Evolutionary conservation across 1,284 basidiomycete genomes (phyloP), one percentile per base, ranked within the genome.

Genomic region (Sparassis latifolia): DNA sequence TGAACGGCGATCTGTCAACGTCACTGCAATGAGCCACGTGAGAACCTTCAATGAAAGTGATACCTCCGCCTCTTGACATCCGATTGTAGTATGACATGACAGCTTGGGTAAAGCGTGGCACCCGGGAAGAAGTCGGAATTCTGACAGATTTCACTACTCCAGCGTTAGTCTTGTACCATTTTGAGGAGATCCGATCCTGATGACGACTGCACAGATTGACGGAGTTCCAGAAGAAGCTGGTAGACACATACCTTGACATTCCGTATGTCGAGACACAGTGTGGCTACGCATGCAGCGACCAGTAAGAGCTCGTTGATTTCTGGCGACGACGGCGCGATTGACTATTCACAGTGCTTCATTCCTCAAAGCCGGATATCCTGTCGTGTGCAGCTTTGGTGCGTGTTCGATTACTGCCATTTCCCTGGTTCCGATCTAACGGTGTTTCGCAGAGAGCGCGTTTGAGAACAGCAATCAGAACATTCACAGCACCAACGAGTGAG

Each of bases 231-330:
- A 86, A 82, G 69, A 67, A 77, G 52, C 73, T 91, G 31, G 81
- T 96, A 3, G 78, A 88, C 31, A 66, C 75, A 50, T 98, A 98
- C 66, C 78, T 90, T 47, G 74, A 79, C 60, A 89, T 91, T 58
- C 88, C 88, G 33, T 89, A 77, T 58, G 84, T 79, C 28, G 79
- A 86, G 71, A 91, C 89, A 47, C 74, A 89, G 74, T 95, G 94
- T 68, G 92, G 94, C 33, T 98, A 98, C 66, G 94, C 92, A 20
- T 97, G 93, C 73, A 92, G 88, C 55, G 96, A 98, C 66, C 88
- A 91, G 86, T 89, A 68, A 59, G 75, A 55, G 20, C 20, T 20
- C 20, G 20, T 20, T 20, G 20, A 20, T 20, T 20, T 20, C 20
- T 20, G 20, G 20, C 20, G 20, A 20, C 20, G 20, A 20, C 20